These are phyloP conservation scores for Samsoniella hepiali DNA, from an alignment of 2,329 filamentous ascomycete species.

Conservation along the genomic window DNA sequence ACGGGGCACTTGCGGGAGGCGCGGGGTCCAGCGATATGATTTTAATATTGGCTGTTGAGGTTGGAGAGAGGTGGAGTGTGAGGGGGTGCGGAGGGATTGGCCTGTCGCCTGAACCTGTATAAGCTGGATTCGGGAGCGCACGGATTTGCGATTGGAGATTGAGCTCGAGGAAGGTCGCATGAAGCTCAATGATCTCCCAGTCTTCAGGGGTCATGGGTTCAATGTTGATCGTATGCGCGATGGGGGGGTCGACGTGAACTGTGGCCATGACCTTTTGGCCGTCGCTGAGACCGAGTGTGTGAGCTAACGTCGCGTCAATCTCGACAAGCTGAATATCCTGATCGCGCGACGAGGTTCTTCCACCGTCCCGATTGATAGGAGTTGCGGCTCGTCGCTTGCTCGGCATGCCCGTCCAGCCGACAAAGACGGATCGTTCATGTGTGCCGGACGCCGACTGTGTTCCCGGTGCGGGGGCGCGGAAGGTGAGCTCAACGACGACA, in stretches of 20 bases:
- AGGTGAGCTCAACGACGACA: conserved; percentile 89
- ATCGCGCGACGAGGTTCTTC: conserved; percentile 59
- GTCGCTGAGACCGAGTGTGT: conserved; percentile 71
- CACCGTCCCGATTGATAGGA: conserved; percentile 68
- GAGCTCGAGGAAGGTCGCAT: conserved; percentile 91
- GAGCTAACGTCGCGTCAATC: conserved; percentile 80
- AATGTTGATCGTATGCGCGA: conserved; percentile 93
- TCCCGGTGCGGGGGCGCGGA: conserved; percentile 50
- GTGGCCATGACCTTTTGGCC: conserved; percentile 71
- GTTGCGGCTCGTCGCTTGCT: conserved; percentile 79
- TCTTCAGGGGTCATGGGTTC: conserved; percentile 93
- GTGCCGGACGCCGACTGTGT: conserved; percentile 44
- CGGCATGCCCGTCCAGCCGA: conserved; percentile 97
- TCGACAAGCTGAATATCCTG: conserved; percentile 78
- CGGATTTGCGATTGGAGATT: conserved; percentile 92
- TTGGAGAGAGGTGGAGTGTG: conserved; percentile 89
- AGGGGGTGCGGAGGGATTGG: conserved; percentile 68
- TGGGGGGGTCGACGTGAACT: conserved; percentile 84
- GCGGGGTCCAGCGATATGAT: conserved; percentile 79
- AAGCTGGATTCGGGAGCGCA: conserved; percentile 82
- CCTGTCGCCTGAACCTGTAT: conserved; percentile 49
- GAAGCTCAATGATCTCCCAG: conserved; percentile 98
- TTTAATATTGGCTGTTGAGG: conserved; percentile 88
- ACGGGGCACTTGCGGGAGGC: conserved; percentile 64
- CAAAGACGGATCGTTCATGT: conserved; percentile 68